These are phyloP conservation scores for Carex scoparia DNA, from an alignment of 176 grass and related monocot genomes.

Conservation along the genomic window DNA sequence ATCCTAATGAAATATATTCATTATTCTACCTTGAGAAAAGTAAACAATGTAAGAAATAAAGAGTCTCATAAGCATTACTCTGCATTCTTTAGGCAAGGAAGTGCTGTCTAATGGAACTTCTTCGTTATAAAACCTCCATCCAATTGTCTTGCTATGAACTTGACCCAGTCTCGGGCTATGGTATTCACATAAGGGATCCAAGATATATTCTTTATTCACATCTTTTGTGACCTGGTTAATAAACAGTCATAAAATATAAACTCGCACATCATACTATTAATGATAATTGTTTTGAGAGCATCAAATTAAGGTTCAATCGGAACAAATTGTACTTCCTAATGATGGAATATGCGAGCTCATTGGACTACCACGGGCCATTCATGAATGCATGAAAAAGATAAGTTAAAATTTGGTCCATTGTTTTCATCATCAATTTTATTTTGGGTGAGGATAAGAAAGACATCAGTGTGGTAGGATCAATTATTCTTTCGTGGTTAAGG, in stretches of 20 bases:
- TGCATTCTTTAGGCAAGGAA: neutral
- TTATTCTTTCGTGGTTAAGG: too few relatives aligned
- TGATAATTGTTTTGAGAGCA: too few relatives aligned
- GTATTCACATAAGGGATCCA: neutral
- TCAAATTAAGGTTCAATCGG: too few relatives aligned
- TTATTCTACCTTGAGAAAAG: neutral
- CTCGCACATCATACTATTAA: neutral
- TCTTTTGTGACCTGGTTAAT: neutral
- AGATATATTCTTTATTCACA: neutral
- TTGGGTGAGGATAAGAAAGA: neutral
- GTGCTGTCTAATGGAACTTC: conserved; percentile 3
- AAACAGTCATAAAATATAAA: neutral
- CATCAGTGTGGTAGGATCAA: too few relatives aligned
- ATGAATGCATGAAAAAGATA: too few relatives aligned
- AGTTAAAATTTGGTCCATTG: neutral
- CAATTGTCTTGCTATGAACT: neutral
- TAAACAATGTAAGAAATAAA: neutral
- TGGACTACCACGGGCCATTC: too few relatives aligned
- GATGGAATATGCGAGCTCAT: too few relatives aligned
- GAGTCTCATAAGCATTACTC: neutral
- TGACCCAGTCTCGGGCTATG: neutral
- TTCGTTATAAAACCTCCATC: neutral
- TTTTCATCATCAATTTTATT: neutral
- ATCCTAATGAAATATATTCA: neutral
- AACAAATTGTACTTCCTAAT: too few relatives aligned